Percentiles rank a stretch among this genome's conserved stretches.
These are phyloP conservation scores for Sanghuangporus sanghuang DNA, from an alignment of 1,284 basidiomycete genomes.

Conservation along the genomic window DNA sequence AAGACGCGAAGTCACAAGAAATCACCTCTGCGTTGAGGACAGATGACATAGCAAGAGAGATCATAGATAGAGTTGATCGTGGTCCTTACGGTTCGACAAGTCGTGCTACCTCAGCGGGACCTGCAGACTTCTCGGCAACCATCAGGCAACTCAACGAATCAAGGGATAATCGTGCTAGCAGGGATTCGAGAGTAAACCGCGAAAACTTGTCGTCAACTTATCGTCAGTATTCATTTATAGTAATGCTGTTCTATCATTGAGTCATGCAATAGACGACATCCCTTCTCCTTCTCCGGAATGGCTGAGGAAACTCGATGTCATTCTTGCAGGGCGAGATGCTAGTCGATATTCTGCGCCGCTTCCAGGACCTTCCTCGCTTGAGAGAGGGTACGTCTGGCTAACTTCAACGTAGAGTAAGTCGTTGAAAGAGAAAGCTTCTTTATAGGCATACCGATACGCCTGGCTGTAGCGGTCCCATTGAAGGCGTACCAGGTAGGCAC, in stretches of 20 bases:
- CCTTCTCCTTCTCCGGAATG: slow-evolving; percentile 35
- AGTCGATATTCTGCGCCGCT: not conserved
- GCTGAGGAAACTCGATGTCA: slow-evolving; percentile 1
- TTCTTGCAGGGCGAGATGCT: not conserved
- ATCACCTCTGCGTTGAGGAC: slow-evolving; percentile 64
- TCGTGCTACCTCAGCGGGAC: slow-evolving; percentile 43
- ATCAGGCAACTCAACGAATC: slow-evolving; percentile 56
- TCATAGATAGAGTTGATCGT: slow-evolving; percentile 64
- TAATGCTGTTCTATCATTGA: slow-evolving; percentile 1
- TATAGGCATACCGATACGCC: not conserved
- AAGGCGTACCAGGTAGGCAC: not conserved
- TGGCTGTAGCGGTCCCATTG: not conserved
- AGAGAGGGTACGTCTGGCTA: not conserved
- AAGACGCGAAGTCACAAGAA: slow-evolving; percentile 63
- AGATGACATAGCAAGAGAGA: slow-evolving; percentile 67
- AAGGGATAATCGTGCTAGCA: slow-evolving; percentile 57
- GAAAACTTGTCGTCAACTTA: slow-evolving; percentile 60
- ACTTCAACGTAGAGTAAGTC: no score
- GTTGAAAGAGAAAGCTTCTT: not conserved
- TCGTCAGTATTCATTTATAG: slow-evolving; percentile 32
- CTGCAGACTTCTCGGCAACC: slow-evolving; percentile 68
- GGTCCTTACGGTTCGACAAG: slow-evolving; percentile 73
- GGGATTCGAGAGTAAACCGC: slow-evolving; percentile 69
- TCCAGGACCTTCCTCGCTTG: not conserved
- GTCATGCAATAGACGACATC: slow-evolving; percentile 1